Conservation (phyloP, 768 basidiomycete species). For the Astraeus odoratus region DNA sequence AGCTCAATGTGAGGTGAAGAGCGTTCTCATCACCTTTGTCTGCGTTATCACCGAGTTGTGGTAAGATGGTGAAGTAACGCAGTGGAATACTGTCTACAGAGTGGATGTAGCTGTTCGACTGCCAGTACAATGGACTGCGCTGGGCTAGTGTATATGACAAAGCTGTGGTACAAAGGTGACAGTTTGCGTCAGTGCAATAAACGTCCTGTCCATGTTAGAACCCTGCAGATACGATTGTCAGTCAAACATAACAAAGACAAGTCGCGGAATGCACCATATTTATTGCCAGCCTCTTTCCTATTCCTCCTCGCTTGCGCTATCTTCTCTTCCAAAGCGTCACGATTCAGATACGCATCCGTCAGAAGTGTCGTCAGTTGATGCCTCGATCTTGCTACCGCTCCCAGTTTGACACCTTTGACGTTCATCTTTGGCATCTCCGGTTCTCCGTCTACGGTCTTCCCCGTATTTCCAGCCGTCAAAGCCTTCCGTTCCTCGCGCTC, state of each 20-base stretch:
- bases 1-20: too few species aligned
- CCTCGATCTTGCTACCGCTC: conserved; percentile 60
- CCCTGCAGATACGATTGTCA: conserved; percentile 9
- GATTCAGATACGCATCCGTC: conserved; percentile 77
- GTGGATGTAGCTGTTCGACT: too few species aligned
- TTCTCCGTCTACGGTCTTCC: conserved; percentile 34
- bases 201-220: too few species aligned
- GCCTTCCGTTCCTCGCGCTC: conserved; percentile 74
- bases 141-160: too few species aligned
- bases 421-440: conserved; percentile 72
- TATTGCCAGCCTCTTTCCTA: conserved; percentile 85
- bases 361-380: conserved; percentile 78
- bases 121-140: too few species aligned
- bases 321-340: conserved; percentile 74
- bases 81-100: too few species aligned
- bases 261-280: conserved; percentile 59
- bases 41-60: too few species aligned
- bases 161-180: too few species aligned
- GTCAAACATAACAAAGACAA: background rate
- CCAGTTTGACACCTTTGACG: conserved; percentile 68
- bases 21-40: too few species aligned
- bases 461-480: conserved; percentile 53
- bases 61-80: too few species aligned
- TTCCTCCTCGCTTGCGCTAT: conserved; percentile 80
- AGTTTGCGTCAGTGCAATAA: too few species aligned